These are phyloP conservation scores for Picochlorum sp. DNA, from an alignment of 139 green algal species.

Conservation along the genomic window DNA sequence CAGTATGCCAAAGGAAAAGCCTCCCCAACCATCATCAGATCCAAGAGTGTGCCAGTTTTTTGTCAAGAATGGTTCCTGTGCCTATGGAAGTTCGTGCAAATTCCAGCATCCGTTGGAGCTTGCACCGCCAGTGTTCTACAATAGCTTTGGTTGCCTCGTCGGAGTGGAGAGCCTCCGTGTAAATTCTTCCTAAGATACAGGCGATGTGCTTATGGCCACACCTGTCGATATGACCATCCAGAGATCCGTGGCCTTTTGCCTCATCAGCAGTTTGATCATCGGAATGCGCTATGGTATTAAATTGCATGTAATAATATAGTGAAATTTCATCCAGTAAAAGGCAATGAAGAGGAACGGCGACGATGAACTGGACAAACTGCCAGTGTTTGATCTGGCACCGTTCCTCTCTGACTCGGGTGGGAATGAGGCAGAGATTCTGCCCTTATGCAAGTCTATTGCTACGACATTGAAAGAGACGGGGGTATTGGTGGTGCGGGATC, in stretches of 20 bases:
- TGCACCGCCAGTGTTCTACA: slow-evolving; percentile 31
- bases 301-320: too few relatives aligned
- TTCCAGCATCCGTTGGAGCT: slow-evolving; percentile 36
- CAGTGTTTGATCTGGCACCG: slow-evolving; percentile 25
- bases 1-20: not conserved
- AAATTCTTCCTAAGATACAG: slow-evolving; percentile 33
- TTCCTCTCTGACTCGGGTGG: slow-evolving; percentile 7
- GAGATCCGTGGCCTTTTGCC: slow-evolving; percentile 7
- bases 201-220: slow-evolving; percentile 28
- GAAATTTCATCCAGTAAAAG: too few relatives aligned
- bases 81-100: slow-evolving; percentile 43
- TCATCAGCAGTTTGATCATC: too few relatives aligned
- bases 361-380: not conserved
- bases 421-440: slow-evolving; percentile 5
- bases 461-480: slow-evolving; percentile 34
- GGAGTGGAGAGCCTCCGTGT: slow-evolving; percentile 29
- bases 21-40: not conserved
- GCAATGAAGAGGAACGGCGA: too few relatives aligned
- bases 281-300: too few relatives aligned
- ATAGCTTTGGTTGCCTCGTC: slow-evolving; percentile 33
- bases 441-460: slow-evolving; percentile 35
- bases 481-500: slow-evolving; percentile 64
- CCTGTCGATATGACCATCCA: slow-evolving; percentile 35
- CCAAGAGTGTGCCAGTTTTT: slow-evolving; percentile 35
- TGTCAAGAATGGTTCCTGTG: slow-evolving; percentile 44